Conservation (phyloP, 2,329 filamentous ascomycete genomes). For the Fusarium oxysporum region DNA sequence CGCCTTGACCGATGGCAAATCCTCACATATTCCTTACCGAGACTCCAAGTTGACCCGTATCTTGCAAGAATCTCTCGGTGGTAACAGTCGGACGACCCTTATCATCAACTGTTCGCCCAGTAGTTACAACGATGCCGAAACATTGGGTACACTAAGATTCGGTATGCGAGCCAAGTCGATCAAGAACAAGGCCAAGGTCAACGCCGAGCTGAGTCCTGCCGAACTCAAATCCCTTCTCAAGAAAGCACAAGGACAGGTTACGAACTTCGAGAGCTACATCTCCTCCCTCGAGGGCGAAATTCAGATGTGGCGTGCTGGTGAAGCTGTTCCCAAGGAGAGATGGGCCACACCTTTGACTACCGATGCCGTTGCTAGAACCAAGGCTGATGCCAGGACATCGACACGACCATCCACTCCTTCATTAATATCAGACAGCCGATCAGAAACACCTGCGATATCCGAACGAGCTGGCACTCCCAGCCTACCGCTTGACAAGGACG, state of each 20-base stretch:
- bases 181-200: slow-evolving; percentile 99
- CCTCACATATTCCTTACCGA: slow-evolving; percentile 93
- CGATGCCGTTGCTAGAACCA: slow-evolving; percentile 55
- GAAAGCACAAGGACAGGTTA: slow-evolving; percentile 90
- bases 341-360: slow-evolving; percentile 78
- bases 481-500: slow-evolving; percentile 91
- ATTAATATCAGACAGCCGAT: slow-evolving; percentile 66
- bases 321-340: slow-evolving; percentile 86
- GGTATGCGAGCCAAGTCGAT: slow-evolving; percentile 97
- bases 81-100: slow-evolving; percentile 97
- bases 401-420: slow-evolving; percentile 66
- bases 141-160: slow-evolving; percentile 89
- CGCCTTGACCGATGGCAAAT: slow-evolving; percentile 95
- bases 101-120: slow-evolving; percentile 99
- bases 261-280: slow-evolving; percentile 89
- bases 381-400: slow-evolving; percentile 56
- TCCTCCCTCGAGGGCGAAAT: slow-evolving; percentile 86
- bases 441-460: slow-evolving; percentile 74
- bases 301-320: slow-evolving; percentile 86
- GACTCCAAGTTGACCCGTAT: slow-evolving; percentile 98
- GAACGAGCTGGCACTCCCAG: slow-evolving; percentile 90
- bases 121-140: slow-evolving; percentile 97
- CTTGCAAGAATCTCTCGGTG: slow-evolving; percentile 94
- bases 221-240: slow-evolving; percentile 94
- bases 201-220: slow-evolving; percentile 93